Evolutionary conservation across 139 green algal genomes (phyloP).

Genomic region (Microglena sp.): DNA sequence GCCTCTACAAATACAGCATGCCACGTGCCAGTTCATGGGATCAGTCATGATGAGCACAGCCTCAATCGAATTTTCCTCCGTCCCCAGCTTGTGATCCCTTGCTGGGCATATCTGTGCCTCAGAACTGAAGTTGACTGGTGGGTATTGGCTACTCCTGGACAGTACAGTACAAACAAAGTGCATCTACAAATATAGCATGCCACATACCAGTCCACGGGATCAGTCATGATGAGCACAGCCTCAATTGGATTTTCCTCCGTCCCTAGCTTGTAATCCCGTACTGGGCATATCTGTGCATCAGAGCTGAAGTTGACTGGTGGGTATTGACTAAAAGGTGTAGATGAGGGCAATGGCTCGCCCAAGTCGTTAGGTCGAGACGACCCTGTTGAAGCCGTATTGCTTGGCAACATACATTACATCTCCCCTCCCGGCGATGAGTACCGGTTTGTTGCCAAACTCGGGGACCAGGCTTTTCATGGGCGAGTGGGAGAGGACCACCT

Average conservation of each 20-base stretch:
- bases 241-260: constrained; percentile 41
- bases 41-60: constrained; percentile 65
- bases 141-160: no score
- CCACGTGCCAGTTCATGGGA: constrained; percentile 50
- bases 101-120: constrained; percentile 16
- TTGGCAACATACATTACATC: constrained; percentile 40
- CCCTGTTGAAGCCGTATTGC: constrained; percentile 53
- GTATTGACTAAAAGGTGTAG: constrained; percentile 4
- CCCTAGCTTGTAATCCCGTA: constrained; percentile 22
- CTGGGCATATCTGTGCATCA: constrained; percentile 7
- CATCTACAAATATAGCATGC: no score
- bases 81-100: constrained; percentile 23
- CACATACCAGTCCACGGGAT: constrained; percentile 57
- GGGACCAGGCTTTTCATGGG: constrained; percentile 50
- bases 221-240: constrained; percentile 58
- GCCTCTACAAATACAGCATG: no score
- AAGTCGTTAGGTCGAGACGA: neutral
- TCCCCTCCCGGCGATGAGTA: constrained; percentile 54
- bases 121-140: neutral
- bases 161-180: no score
- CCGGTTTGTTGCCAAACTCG: constrained; percentile 29
- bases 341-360: constrained; percentile 8
- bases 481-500: constrained; percentile 74
- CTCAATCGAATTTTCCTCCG: constrained; percentile 34
- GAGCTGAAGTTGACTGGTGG: neutral